Base-by-base conservation (phyloP, 176 grass and related monocot genomes). In the Carex cristatella region DNA sequence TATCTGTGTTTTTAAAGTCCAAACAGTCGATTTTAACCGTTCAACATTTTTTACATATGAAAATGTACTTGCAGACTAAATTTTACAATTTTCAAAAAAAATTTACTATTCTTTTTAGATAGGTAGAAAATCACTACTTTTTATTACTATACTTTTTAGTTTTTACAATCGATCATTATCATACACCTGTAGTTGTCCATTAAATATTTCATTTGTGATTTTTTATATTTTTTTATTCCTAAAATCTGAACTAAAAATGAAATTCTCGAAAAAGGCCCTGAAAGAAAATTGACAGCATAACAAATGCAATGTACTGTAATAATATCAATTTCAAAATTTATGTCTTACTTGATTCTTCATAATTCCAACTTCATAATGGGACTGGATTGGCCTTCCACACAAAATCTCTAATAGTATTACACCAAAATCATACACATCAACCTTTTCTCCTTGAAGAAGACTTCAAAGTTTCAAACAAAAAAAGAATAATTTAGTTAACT, bases 331-430 rank as follows among this genome's bases (percentile, higher is more conserved):
- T 56, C 65, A 71, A 59, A 62, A 49, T 12, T 75, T 32, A 61
- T 32, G 54, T 63, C 19, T 48, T 89, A 94, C 96, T 89, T 94
- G 90, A 67, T 94, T 88, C 64, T 94, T 95, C 87, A 95, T 90
- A 65, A 92, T 99, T 9, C 89, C 93, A 69, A 92, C 93, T 74
- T 95, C 96, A 48, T 88, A 88, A 33, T 91, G 65, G 38, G 91
- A 94, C 37, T 88, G 91, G 84, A 99, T 89, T 8, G 96, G 89
- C 81, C 86, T 95, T 83, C 96, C 96, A 2, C 86, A 95, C 42
- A 99, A 85, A 86, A 99, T 79, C 87, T 99, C 96, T 18, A 99
- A 86, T 48, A 99, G 80, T 65, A 99, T 90, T 61, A 94, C 88
- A 56, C 93, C 96, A 10, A 99, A 92, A 71, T 99, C 96, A 12